Conservation (phyloP, 345 rosid species). For the Eucalyptus victrix region DNA sequence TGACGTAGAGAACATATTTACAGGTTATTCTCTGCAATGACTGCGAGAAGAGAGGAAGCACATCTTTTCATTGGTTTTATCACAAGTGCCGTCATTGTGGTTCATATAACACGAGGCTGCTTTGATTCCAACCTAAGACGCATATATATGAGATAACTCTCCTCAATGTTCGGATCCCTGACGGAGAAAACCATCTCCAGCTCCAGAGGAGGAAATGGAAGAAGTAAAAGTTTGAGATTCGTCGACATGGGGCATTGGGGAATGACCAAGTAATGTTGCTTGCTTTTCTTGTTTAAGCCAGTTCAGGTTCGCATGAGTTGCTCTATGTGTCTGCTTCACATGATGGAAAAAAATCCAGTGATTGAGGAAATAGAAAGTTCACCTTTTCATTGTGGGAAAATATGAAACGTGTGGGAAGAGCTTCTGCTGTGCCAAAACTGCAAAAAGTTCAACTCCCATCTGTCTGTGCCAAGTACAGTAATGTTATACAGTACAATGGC, state of each 20-base stretch:
- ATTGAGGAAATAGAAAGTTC: not conserved
- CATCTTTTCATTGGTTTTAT: slow-evolving; percentile 8
- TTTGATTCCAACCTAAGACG: not conserved
- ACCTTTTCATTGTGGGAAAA: not conserved
- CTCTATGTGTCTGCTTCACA: not conserved
- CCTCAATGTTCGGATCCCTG: not conserved
- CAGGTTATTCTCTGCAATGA: slow-evolving; percentile 12
- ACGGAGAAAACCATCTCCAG: not conserved
- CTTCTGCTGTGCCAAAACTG: not conserved
- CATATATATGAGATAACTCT: not conserved
- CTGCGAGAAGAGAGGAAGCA: slow-evolving; percentile 9
- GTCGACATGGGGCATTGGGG: not conserved
- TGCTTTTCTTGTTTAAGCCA: not conserved
- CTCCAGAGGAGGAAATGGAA: not conserved
- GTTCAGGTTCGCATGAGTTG: not conserved
- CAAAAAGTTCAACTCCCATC: not conserved
- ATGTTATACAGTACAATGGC: not conserved
- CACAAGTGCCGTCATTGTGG: slow-evolving; percentile 5
- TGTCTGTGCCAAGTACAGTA: not conserved
- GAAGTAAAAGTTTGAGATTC: not conserved
- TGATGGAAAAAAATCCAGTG: not conserved
- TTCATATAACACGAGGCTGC: slow-evolving; percentile 6
- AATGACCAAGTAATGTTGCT: not conserved
- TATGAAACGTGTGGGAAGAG: not conserved
- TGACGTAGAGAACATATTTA: not conserved